These are phyloP conservation scores for Xylariaceae sp. DNA, from an alignment of 2,329 filamentous ascomycete species.

Conservation along the genomic window DNA sequence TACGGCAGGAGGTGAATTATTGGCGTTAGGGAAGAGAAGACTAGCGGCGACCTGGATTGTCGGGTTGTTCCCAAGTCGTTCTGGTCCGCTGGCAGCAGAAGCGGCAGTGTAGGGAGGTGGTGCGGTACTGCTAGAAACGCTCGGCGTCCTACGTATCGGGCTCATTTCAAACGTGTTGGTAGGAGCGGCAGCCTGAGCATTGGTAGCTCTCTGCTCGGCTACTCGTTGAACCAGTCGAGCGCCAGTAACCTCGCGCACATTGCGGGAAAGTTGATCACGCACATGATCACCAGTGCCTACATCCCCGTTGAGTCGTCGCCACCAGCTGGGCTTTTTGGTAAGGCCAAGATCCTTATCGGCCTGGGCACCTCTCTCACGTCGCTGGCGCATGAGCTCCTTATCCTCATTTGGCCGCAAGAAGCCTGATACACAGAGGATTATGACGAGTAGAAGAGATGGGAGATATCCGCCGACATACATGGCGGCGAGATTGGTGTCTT, in stretches of 20 bases:
- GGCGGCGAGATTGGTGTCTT: conserved; percentile 43
- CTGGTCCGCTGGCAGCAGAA: conserved; percentile 36
- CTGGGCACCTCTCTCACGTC: conserved; percentile 49
- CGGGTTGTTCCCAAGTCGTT: conserved; percentile 41
- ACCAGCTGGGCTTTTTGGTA: conserved; percentile 60
- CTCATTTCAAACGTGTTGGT: conserved; percentile 38
- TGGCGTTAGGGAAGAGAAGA: conserved; percentile 44
- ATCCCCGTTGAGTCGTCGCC: conserved; percentile 49
- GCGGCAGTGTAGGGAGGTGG: conserved; percentile 27
- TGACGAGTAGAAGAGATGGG: conserved; percentile 52
- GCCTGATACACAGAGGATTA: conserved; percentile 50
- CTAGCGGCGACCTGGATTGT: conserved; percentile 39
- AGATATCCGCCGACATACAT: conserved; percentile 60
- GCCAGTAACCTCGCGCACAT: conserved; percentile 51
- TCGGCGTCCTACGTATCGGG: conserved; percentile 32
- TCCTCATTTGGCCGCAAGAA: conserved; percentile 66
- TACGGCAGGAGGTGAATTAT: conserved; percentile 16
- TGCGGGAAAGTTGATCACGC: conserved; percentile 49
- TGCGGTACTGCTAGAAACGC: conserved; percentile 24
- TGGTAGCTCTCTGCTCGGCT: conserved; percentile 35
- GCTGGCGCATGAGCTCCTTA: conserved; percentile 57
- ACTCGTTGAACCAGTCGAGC: conserved; percentile 35
- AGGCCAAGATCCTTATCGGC: conserved; percentile 58
- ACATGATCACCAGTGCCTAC: conserved; percentile 34
- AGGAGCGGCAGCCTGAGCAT: conserved; percentile 30